Conservation (phyloP, 768 basidiomycete genomes). For the Boletus sp. region DNA sequence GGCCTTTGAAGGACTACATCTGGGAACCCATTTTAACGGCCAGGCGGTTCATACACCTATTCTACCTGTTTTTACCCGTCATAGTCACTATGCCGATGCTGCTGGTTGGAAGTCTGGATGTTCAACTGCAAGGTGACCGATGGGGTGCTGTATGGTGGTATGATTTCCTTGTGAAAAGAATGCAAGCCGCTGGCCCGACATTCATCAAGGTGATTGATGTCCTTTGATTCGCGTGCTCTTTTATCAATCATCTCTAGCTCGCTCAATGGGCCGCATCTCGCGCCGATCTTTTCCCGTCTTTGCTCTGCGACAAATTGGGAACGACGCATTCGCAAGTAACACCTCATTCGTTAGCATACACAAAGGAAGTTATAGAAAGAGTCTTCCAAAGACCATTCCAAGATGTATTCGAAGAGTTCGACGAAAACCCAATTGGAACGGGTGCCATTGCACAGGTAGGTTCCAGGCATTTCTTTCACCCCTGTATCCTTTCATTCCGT, state of each 20-base stretch:
- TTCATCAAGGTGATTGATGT: slow-evolving; percentile 78
- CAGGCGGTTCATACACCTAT: slow-evolving; percentile 78
- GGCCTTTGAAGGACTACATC: slow-evolving; percentile 54
- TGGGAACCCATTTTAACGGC: slow-evolving; percentile 86
- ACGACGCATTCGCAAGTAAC: slow-evolving; percentile 85
- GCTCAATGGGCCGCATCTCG: slow-evolving; percentile 99
- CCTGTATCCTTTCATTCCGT: neutral
- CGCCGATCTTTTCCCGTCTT: slow-evolving; percentile 85
- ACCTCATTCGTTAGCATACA: slow-evolving; percentile 77
- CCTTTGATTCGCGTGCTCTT: slow-evolving; percentile 4
- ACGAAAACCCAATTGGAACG: slow-evolving; percentile 85
- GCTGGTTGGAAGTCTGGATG: slow-evolving; percentile 57
- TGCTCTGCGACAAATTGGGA: slow-evolving; percentile 81
- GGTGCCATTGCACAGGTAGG: slow-evolving; percentile 90
- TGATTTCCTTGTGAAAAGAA: slow-evolving; percentile 75
- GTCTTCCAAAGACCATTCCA: slow-evolving; percentile 83
- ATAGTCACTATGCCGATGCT: slow-evolving; percentile 83
- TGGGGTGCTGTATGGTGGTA: slow-evolving; percentile 99
- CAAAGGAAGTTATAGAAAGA: slow-evolving; percentile 72
- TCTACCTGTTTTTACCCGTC: slow-evolving; percentile 83
- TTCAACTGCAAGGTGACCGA: slow-evolving; percentile 62
- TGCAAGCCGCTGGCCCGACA: slow-evolving; percentile 94
- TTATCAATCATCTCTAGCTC: slow-evolving; percentile 47
- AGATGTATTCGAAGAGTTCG: slow-evolving; percentile 89
- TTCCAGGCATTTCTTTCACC: slow-evolving; percentile 18